Evolutionary conservation across 2,329 filamentous ascomycete species (phyloP), one percentile per base, ranked within the genome.

Genomic region (Penicillium sclerotiorum): DNA sequence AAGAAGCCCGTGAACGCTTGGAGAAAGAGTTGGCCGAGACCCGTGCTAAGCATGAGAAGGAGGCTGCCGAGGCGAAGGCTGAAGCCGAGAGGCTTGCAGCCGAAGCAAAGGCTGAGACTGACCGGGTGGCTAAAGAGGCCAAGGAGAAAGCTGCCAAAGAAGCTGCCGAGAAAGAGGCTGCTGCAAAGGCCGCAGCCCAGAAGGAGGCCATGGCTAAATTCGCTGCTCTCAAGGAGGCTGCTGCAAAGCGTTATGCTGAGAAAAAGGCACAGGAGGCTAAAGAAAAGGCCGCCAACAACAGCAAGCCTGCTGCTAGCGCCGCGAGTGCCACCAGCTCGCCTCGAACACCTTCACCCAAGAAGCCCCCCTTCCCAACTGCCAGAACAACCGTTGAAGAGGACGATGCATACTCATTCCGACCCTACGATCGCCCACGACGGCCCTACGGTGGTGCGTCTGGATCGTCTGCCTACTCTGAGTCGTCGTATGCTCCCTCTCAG

Each of bases 401-500:
- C 43, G 83, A 87, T 56, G 77, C 79, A 3, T 85, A 88, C 68
- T 91, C 88, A 1, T 92, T 84, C 70, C 84, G 88, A 42, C 88
- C 89, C 1, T 92, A 92, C 68, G 88, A 93, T 65, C 80, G 83
- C 58, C 81, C 86, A 2, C 84, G 80, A 62, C 77, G 77, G 45
- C 77, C 80, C 15, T 81, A 83, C 56, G 83, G 81, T 53, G 65
- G 67, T 35, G 82, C 82, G 49, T 87, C 87, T n/a, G 77, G 82
- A 15, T 86, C 87, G 22, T 88, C 88, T 0, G 77, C 87, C 20
- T 85, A 86, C 62, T 95, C 91, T 13, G 90, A 95, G 63, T 88
- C 88, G 12, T 95, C 90, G 1, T 96, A 93, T 71, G 88, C 90
- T 2, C 82, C 89, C 1, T 95, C 90, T 8, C 85, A 90, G 51